Base-by-base conservation (phyloP, 108 stramenopile genomes). In the Chaetoceros muelleri region DNA sequence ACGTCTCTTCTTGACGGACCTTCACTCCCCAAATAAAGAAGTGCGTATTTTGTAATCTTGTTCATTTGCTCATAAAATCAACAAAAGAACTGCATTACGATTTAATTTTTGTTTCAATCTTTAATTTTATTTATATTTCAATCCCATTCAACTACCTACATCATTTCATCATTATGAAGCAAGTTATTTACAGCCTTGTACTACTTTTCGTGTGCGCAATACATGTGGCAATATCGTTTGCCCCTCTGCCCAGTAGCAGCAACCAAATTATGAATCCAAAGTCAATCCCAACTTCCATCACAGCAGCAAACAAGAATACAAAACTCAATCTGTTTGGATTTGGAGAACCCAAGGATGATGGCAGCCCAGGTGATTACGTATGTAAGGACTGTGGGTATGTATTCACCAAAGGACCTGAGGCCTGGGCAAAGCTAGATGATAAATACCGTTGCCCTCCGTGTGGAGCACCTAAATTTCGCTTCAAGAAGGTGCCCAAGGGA, bases 401-500 rank as follows among this genome's bases (percentile, higher is more conserved):
- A 2, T 90, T 84, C 61, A 90, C 89, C n/a, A 86, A 90, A 56
- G 89, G 89, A 31, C 80, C 85, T 23, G 69, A 77, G 20, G 89
- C 80, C 23, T 90, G 89, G 89, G 82, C 79, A 1, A 74, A 74
- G 20, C 60, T 82, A 0, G 57, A 61, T 18, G 30, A 40, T 47
- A 79, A 72, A 26, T 82, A 67, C 24, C 60, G 44, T 19, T 90
- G 89, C 58, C 89, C 89, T 10, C 85, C 84, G 0, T 90, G 89
- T 54, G 89, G 89, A 20, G 76, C 84, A 16, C 69, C 70, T 3
- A 90, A 90, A 60, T 67, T 64, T 40, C 65, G 89, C 24, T 90
- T 90, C 68, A 90, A 90, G 61, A 90, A 86, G 55, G 77, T 90
- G n/a, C 78, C 89, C 0, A 90, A 90, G 59, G 88, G 88, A 30